Evolutionary conservation across 768 basidiomycete genomes (phyloP).

Genomic region (Cystobasidium onofrii): DNA sequence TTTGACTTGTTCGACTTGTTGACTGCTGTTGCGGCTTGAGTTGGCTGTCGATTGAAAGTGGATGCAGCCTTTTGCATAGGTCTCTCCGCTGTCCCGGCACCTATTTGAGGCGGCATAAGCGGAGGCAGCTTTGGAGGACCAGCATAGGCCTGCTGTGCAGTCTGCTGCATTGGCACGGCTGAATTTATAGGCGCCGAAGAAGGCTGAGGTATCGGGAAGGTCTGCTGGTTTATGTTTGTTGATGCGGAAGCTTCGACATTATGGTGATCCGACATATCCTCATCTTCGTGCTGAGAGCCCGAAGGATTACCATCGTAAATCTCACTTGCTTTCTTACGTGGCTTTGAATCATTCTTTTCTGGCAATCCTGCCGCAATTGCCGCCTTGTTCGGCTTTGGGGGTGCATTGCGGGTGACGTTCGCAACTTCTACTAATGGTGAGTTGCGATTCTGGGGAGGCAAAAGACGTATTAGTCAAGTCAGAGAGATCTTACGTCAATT

Average conservation of each 20-base stretch:
- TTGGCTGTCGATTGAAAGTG: not conserved
- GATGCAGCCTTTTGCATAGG: not conserved
- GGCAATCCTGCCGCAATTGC: not conserved
- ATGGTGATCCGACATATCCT: not conserved
- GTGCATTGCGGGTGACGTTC: constrained; percentile 23
- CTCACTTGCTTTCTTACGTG: not conserved
- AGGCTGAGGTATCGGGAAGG: not conserved
- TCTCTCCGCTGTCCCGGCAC: not conserved
- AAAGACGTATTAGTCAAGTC: not conserved
- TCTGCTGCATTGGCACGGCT: not conserved
- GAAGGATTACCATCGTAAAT: not conserved
- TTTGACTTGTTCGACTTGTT: not conserved
- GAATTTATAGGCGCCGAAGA: not conserved
- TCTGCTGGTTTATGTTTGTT: not conserved
- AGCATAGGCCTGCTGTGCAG: not conserved
- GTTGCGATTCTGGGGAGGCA: not conserved
- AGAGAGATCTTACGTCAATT: not conserved
- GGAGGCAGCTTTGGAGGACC: not conserved
- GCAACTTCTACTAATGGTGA: constrained; percentile 16
- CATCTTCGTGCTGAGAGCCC: not conserved
- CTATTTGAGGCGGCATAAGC: not conserved
- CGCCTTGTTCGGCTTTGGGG: constrained; percentile 25
- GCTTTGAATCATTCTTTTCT: not conserved
- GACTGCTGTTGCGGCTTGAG: not conserved
- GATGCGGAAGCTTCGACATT: not conserved